Evolutionary conservation across 2,329 filamentous ascomycete species (phyloP).

Genomic region (Epichloe brachyelytri): DNA sequence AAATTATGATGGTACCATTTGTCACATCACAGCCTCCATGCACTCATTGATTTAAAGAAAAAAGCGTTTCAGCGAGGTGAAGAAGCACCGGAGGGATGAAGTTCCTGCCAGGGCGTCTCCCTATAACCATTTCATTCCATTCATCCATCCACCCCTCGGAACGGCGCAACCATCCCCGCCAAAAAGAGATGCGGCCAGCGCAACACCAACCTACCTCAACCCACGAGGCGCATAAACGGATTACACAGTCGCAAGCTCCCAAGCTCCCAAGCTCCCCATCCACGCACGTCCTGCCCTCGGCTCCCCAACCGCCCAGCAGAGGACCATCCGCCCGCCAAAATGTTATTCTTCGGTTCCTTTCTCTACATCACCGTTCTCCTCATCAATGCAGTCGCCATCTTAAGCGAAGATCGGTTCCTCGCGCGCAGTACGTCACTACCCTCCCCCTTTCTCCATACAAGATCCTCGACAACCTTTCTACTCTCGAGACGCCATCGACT

Average conservation of each 20-base stretch:
- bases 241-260: not conserved
- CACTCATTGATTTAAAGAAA: no score
- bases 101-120: no score
- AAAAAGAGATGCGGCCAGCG: constrained; percentile 1
- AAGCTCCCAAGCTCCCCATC: not conserved
- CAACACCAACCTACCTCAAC: not conserved
- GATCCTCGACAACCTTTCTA: no score
- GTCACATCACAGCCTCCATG: no score
- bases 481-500: not conserved
- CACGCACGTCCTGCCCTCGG: not conserved
- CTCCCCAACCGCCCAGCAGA: not conserved
- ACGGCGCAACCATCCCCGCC: constrained; percentile 20
- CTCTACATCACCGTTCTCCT: constrained; percentile 74
- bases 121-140: not conserved
- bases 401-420: constrained; percentile 91
- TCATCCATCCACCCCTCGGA: constrained; percentile 12
- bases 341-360: constrained; percentile 60
- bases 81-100: no score
- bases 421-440: constrained; percentile 38
- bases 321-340: constrained; percentile 20
- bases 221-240: not conserved
- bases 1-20: not conserved
- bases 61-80: no score
- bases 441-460: not conserved
- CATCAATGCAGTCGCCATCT: constrained; percentile 84